A percentile compares a stretch with the other conserved stretches of the same genome.
Conservation (phyloP, 306 rosid genomes). For the Castanospermum australe region DNA sequence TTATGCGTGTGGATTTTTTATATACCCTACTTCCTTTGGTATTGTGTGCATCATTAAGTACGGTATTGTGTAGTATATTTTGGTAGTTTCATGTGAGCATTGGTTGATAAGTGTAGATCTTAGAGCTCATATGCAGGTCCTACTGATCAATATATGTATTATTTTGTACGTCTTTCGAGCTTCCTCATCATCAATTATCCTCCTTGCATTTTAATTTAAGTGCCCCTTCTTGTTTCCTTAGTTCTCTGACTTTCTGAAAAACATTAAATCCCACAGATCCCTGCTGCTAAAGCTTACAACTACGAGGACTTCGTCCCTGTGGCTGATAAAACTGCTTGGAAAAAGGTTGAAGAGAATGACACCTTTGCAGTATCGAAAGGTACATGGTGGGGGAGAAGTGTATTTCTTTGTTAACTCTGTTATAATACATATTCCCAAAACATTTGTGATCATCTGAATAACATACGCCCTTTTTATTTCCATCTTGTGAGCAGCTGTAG, state of each 20-base stretch:
- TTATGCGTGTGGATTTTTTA: neutral
- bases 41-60: neutral
- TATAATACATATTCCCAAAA: neutral
- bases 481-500: constrained; percentile 26
- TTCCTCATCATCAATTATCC: neutral
- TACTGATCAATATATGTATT: neutral
- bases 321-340: constrained; percentile 51
- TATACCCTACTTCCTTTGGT: neutral
- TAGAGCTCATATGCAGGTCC: neutral
- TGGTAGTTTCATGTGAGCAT: constrained; percentile 20
- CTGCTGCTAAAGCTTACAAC: constrained; percentile 19
- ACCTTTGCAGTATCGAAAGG: constrained; percentile 49
- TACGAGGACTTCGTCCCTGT: constrained; percentile 40
- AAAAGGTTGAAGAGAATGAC: constrained; percentile 31
- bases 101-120: neutral
- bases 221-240: neutral
- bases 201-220: neutral
- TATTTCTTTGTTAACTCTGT: neutral
- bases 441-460: constrained; percentile 7
- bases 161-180: neutral
- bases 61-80: neutral
- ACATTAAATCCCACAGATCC: constrained; percentile 39
- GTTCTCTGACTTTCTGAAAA: constrained; percentile 13
- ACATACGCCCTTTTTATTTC: neutral
- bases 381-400: constrained; percentile 7